Evolutionary conservation across 2,329 filamentous ascomycete species (phyloP), one percentile per base, ranked within the genome.

Genomic region (Penicillium sp.): DNA sequence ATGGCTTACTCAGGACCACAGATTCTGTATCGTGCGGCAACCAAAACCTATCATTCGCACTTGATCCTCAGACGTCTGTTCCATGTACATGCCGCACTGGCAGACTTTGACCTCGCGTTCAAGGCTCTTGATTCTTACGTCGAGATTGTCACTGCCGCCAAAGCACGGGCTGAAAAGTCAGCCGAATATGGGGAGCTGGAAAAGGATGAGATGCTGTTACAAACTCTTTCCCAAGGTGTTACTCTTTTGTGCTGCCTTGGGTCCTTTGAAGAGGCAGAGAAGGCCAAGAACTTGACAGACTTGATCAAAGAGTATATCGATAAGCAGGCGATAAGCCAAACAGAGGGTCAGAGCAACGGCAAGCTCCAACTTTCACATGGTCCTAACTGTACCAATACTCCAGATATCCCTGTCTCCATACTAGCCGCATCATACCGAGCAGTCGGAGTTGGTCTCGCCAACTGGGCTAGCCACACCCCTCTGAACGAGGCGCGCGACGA

Each of bases 41-140:
- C 89, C 9, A 96, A 94, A 73, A 96, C 92, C 0, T 99, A 94
- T 68, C 94, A 99, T 74, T 99, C 94, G 1, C 96, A 93, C 1
- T 80, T 91, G 9, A 89, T 97, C 58, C 78, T 99, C 27, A 84
- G 93, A 55, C 85, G 92, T 66, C 81, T 99, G 0, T 97, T 97
- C 69, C 88, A 86, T 11, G 88, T 96, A 2, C 94, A 99, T 71
- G 81, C 93, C 18, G 85, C 91, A 2, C 80, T 97, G 18, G 91
- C 92, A 8, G 93, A 99, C 64, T 97, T 97, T 62, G 90, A 96
- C 53, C 79, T 97, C 47, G 92, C 92, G 1, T 87, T 96, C 71
- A 92, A 92, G 69, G 90, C 94, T 0, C 90, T 97, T 59, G 89
- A 96, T 70, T 92, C 92, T 0, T 99, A 97, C 72, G 79, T 96